Base-by-base conservation (phyloP, 345 rosid genomes). In the Angophora floribunda region DNA sequence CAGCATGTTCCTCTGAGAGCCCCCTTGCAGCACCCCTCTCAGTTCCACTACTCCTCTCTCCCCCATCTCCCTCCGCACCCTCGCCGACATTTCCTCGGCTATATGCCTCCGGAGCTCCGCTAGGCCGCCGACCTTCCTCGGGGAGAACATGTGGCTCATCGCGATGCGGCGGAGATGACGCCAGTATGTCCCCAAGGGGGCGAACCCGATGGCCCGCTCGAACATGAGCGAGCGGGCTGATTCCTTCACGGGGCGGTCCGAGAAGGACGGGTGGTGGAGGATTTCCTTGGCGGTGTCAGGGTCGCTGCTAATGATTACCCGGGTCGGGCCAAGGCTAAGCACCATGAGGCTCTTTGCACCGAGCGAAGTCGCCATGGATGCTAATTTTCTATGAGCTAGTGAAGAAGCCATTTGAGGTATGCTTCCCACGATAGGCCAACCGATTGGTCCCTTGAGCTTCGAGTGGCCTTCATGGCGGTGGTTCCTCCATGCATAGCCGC, bases 401-500 rank as follows among this genome's bases (percentile, higher is more conserved):
- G 95, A 55, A 49, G 94, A 26, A 36, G 67, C 96, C 97, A 95
- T 94, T 86, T 75, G 88, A 2, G 95, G 95, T 79, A 94, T 88
- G 47, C 85, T 86, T 26, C 97, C 97, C 2, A 95, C 17, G 0
- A 94, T 1, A 4, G 96, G 96, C 94, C 95, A 94, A 1, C 97
- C 96, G 24, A 32, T 9, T 21, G 96, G 96, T 50, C 96, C 96
- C 12, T 85, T 88, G 52, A 94, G 93, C 52, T 88, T 88, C 6
- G 89, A 85, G 7, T 87, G 84, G 87, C 61, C 85, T 47, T 41
- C 55, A 52, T 19, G 86, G 92, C 89, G 88, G 86, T 87, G 55
- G 89, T 92, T 94, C 87, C 95, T 89, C 97, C 96, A 95, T 89
- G 97, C 97, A 87, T 92, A 92, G 45, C 97, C 97, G 24, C 97